phyloP scores from a whole-genome alignment of 352 stramenopile species.

The Phytopythium delawarense region DNA sequence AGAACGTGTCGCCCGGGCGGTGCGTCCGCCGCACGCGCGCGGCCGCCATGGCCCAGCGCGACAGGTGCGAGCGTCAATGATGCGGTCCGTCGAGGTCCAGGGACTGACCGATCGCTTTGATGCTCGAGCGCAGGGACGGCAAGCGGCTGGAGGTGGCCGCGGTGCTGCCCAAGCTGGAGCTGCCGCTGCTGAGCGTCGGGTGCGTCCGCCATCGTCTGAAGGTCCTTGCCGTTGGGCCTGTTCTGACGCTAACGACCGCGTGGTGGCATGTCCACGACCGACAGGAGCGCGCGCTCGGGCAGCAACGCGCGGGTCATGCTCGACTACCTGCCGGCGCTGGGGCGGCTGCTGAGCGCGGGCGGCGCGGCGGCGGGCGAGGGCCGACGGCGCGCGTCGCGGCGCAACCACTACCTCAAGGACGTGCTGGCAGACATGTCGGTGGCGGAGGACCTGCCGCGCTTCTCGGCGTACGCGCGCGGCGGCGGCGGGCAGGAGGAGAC shows the following conservation, averaged over 20 bases:
- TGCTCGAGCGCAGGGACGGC: slow-evolving; percentile 1
- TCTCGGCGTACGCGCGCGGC: slow-evolving; percentile 32
- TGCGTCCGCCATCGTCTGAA: slow-evolving; percentile 12
- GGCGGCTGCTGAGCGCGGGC: slow-evolving; percentile 40
- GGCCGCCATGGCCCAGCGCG: slow-evolving; percentile 3
- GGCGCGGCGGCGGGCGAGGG: slow-evolving; percentile 47
- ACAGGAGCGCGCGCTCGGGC: slow-evolving; percentile 23
- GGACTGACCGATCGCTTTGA: neutral
- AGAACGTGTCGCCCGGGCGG: neutral
- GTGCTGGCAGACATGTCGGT: slow-evolving; percentile 68
- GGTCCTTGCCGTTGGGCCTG: neutral
- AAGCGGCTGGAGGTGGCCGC: slow-evolving; percentile 2
- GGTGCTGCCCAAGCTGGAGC: slow-evolving; percentile 50
- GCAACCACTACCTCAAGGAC: slow-evolving; percentile 74
- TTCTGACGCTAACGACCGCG: slow-evolving; percentile 1
- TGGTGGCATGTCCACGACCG: no score
- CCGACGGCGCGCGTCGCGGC: slow-evolving; percentile 51
- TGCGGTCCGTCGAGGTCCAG: neutral
- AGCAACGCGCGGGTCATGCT: slow-evolving; percentile 39
- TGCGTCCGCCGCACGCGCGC: slow-evolving; percentile 6
- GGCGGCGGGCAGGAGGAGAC: slow-evolving; percentile 38
- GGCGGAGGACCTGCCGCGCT: slow-evolving; percentile 54
- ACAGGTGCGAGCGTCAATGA: neutral
- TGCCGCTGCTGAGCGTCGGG: slow-evolving; percentile 39
- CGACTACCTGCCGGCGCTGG: slow-evolving; percentile 74